Evolutionary conservation across 257 asterid species (phyloP).

Genomic region (Solanum etuberosum): DNA sequence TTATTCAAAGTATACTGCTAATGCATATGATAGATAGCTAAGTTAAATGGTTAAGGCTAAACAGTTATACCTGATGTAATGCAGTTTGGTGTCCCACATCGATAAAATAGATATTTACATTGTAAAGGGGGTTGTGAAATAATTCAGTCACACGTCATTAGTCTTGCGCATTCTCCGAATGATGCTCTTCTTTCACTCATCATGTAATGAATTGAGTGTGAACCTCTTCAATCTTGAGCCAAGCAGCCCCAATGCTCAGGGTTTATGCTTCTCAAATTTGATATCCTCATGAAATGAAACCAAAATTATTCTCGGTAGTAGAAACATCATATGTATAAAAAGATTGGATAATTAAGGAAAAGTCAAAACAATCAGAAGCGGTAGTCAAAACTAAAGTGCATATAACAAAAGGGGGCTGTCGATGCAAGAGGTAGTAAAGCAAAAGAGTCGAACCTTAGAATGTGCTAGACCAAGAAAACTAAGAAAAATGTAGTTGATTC

Average conservation of each 20-base stretch:
- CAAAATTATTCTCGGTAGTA: background rate
- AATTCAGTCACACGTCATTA: background rate
- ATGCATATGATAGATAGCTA: background rate
- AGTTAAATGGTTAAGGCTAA: background rate
- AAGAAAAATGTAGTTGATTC: background rate
- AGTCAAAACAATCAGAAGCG: background rate
- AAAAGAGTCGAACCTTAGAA: background rate
- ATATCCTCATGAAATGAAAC: background rate
- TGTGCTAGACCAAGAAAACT: background rate
- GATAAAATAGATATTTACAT: background rate
- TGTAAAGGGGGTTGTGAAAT: background rate
- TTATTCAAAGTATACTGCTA: background rate
- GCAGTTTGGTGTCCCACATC: background rate
- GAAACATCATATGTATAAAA: background rate
- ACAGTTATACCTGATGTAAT: background rate
- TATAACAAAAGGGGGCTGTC: background rate
- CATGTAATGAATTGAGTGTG: background rate
- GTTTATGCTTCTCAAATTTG: background rate
- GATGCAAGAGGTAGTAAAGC: background rate
- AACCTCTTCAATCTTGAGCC: background rate
- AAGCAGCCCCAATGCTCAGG: background rate
- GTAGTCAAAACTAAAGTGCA: background rate
- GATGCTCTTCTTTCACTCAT: background rate
- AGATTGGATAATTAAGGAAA: background rate
- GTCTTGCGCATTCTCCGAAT: background rate